These are phyloP conservation scores for Singerocomus rubriflavus DNA, from an alignment of 1,284 basidiomycete species.

Conservation along the genomic window DNA sequence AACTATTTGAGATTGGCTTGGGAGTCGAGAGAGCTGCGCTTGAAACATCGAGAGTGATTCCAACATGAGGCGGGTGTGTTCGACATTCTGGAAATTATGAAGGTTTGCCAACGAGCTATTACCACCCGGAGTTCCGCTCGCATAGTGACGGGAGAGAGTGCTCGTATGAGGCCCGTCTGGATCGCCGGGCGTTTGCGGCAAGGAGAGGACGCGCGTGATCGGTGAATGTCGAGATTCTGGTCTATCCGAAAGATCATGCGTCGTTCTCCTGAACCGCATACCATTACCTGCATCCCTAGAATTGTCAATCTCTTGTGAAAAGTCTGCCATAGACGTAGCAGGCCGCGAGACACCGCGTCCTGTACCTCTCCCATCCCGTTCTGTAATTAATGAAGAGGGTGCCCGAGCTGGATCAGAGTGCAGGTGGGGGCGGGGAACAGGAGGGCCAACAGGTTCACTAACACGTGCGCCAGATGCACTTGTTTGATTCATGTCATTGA, in stretches of 20 bases:
- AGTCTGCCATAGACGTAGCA: constrained; percentile 34
- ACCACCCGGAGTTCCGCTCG: constrained; percentile 15
- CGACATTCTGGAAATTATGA: constrained; percentile 37
- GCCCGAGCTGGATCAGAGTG: constrained; percentile 28
- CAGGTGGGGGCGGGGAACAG: constrained; percentile 25
- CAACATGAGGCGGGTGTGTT: constrained; percentile 65
- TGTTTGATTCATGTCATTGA: constrained; percentile 19
- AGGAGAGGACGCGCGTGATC: constrained; percentile 9
- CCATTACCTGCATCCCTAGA: constrained; percentile 12
- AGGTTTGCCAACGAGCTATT: constrained; percentile 16
- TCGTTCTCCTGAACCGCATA: constrained; percentile 24
- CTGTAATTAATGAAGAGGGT: constrained; percentile 14
- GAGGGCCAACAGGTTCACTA: constrained; percentile 17
- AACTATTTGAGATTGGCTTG: constrained; percentile 39
- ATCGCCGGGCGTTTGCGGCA: constrained; percentile 23
- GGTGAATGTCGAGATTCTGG: constrained; percentile 23
- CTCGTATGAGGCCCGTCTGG: constrained; percentile 13
- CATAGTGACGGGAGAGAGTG: constrained; percentile 19
- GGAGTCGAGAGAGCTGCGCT: constrained; percentile 52
- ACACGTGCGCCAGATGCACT: constrained; percentile 15
- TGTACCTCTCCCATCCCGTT: constrained; percentile 20
- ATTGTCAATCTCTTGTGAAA: constrained; percentile 17
- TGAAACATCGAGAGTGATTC: constrained; percentile 72
- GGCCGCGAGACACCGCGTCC: constrained; percentile 20
- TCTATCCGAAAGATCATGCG: constrained; percentile 27